phyloP scores from a whole-genome alignment of 805 yeast species.

The Limtongozyma cylindracea region DNA sequence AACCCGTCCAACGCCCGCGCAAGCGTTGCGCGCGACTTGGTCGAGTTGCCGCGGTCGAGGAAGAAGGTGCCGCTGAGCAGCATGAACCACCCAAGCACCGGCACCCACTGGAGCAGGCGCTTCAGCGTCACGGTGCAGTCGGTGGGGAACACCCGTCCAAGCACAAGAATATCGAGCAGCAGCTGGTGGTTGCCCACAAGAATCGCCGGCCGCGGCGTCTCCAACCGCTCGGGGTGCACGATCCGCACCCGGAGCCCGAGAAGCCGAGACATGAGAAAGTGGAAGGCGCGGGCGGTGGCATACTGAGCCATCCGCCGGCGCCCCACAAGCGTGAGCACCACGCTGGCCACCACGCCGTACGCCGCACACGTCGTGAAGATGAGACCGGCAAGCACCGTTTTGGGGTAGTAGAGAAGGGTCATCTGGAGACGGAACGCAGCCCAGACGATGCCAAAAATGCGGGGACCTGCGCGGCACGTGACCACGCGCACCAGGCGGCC shows the following conservation, averaged over 20 bases:
- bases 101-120: constrained; percentile 57
- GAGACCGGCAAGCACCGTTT: constrained; percentile 25
- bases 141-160: constrained; percentile 69
- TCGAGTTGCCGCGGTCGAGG: constrained; percentile 58
- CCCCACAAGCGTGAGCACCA: constrained; percentile 38
- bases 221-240: constrained; percentile 15
- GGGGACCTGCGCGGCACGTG: too few species aligned
- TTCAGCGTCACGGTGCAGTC: constrained; percentile 88
- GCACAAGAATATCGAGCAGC: constrained; percentile 55
- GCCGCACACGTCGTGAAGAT: constrained; percentile 33
- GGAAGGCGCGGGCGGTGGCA: constrained; percentile 70
- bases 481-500: too few species aligned
- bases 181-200: constrained; percentile 80
- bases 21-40: constrained; percentile 52
- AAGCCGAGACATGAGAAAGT: constrained; percentile 26
- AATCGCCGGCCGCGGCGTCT: constrained; percentile 45
- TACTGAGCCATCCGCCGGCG: constrained; percentile 69
- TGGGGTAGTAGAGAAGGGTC: constrained; percentile 33
- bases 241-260: constrained; percentile 52
- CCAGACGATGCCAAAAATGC: too few species aligned
- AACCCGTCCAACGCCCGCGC: constrained; percentile 39
- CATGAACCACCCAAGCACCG: constrained; percentile 97
- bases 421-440: too few species aligned
- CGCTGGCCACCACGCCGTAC: constrained; percentile 60
- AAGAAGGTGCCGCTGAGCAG: constrained; percentile 72